These are phyloP conservation scores for Pisolithus orientalis DNA, from an alignment of 768 basidiomycete genomes.

Conservation along the genomic window DNA sequence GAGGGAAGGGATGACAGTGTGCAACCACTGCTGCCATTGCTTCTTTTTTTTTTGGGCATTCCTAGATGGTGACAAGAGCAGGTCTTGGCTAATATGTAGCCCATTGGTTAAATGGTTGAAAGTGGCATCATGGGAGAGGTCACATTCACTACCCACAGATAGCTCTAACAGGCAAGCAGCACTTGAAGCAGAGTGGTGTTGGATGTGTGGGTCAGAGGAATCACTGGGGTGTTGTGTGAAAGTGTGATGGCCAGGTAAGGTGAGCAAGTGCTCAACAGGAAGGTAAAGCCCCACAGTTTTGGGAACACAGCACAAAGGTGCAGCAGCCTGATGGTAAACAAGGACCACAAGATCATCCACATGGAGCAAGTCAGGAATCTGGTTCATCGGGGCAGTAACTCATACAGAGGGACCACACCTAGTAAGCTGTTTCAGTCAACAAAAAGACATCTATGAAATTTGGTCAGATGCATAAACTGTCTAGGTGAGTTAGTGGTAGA, in stretches of 20 bases:
- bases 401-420: no score
- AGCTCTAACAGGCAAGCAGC: no score
- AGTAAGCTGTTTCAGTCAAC: no score
- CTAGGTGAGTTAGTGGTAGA: no score
- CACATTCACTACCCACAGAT: not conserved
- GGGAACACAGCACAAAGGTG: not conserved
- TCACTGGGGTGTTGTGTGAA: not conserved
- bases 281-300: not conserved
- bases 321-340: not conserved
- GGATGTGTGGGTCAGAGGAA: not conserved
- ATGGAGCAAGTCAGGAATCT: not conserved
- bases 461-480: no score
- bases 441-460: no score
- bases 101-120: not conserved
- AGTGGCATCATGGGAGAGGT: not conserved
- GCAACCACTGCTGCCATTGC: constrained; percentile 2
- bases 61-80: not conserved
- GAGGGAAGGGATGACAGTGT: constrained; percentile 5
- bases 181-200: not conserved
- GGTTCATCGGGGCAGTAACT: no score
- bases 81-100: not conserved
- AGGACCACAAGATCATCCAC: not conserved
- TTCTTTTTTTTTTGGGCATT: constrained; percentile 1
- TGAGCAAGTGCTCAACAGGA: not conserved
- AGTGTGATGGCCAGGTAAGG: not conserved